Evolutionary conservation across 2,329 filamentous ascomycete genomes (phyloP), one percentile per base, ranked within the genome.

Genomic region (Xylariaceae sp.): DNA sequence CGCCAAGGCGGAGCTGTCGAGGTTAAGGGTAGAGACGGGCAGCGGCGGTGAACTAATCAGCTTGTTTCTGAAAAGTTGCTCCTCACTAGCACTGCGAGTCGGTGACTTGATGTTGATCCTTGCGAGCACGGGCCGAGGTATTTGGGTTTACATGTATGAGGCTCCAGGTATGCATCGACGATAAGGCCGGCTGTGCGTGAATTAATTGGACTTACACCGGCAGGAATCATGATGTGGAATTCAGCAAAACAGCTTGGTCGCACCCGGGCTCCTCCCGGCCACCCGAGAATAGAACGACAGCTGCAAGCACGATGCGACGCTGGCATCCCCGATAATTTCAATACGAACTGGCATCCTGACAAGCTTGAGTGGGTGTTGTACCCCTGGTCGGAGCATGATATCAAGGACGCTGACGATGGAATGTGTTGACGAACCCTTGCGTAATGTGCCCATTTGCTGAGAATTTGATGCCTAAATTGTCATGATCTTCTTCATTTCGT

Each of bases 321-420:
- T 49, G 49, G 51, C 42, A 42, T 52, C 44, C 47, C 45, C 44
- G 48, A 45, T 45, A 42, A 48, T 43, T 54, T 49, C 53, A 56
- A 58, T 58, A 58, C 56, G 56, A 58, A 50, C 53, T 46, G 19
- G 47, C 22, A 51, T 50, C 42, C 47, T 50, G 45, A 45, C 50
- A 42, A 33, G 53, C 45, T 46, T 47, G 46, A 43, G 47, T 48
- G 54, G 46, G 42, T 44, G 41, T 31, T 42, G 18, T 47, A 40
- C 50, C 56, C 54, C 48, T 50, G 41, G 53, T 38, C 28, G 33
- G 42, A 47, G 43, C 45, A 46, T 51, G 52, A 41, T 47, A 57
- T 52, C 48, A 43, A 47, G 41, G 48, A 47, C 12, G 14, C 31
- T 17, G 18, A 2, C 12, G 9, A 22, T 17, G 42, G 22, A 28